phyloP scores from a whole-genome alignment of 75 land plant genomes.

The Selaginella tamariscina region DNA sequence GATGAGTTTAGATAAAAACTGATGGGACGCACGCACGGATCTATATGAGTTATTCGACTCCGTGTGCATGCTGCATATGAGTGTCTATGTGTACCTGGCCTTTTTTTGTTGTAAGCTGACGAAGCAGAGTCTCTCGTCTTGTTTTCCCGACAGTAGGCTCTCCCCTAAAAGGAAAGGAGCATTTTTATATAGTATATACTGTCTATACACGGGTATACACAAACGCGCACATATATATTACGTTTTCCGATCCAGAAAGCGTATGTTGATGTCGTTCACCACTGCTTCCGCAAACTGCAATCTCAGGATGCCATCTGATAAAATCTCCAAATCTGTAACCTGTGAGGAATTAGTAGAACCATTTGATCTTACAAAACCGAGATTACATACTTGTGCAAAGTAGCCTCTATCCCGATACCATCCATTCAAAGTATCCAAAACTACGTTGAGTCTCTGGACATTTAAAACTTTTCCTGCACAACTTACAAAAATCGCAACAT shows the following conservation, averaged over 20 bases:
- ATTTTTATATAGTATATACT: constrained; percentile 3
- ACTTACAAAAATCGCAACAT: constrained; percentile 17
- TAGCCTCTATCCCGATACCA: constrained; percentile 92
- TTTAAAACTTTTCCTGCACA: constrained; percentile 93
- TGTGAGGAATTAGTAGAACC: constrained; percentile 14
- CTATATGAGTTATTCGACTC: no score
- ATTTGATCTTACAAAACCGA: neutral
- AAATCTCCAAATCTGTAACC: constrained; percentile 89
- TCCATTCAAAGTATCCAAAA: constrained; percentile 70
- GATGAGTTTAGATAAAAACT: neutral
- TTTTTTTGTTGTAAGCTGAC: constrained; percentile 91
- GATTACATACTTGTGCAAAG: constrained; percentile 54
- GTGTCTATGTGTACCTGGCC: constrained; percentile 94
- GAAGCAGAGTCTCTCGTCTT: constrained; percentile 78
- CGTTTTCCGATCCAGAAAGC: constrained; percentile 94
- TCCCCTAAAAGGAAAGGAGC: constrained; percentile 37
- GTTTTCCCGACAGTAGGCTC: constrained; percentile 96
- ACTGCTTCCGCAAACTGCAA: constrained; percentile 87
- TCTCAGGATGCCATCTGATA: constrained; percentile 85
- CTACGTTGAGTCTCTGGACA: constrained; percentile 63
- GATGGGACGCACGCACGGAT: no score
- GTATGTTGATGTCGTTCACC: constrained; percentile 86
- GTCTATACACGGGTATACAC: constrained; percentile 7
- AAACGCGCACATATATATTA: constrained; percentile 15
- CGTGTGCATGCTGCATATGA: no score